Base-by-base conservation (phyloP, 331 rosid species). In the Spiraea crenata region DNA sequence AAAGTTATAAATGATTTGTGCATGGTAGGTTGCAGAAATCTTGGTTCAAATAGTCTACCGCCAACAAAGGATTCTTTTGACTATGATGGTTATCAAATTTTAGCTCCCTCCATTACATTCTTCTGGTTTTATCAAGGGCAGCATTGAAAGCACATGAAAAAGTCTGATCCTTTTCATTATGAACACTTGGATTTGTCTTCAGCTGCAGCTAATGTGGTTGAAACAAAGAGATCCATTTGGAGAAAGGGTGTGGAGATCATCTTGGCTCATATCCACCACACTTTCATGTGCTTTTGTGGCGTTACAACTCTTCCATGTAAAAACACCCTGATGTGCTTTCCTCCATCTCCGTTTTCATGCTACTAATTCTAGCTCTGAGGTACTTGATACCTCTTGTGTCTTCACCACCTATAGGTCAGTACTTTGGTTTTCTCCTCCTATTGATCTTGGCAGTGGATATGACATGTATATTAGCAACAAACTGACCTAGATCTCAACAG, bases 11-110 rank as follows among this genome's bases (percentile, higher is more conserved):
- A 12, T 7, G 50, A 67, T 56, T 78, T 91, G 83, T 91, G 97
- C 58, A 88, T 86, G 95, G 69, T 82, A 10, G 97, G 90, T 52
- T 91, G 90, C 80, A 72, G 84, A 17, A 65, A 58, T 41, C 59
- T 72, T 49, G 59, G 25, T 57, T 67, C 65, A 2, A 69, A 58
- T 6, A 35, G 34, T 64, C 46, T 50, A 17, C 66, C 12, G 49
- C 49, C 59, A 52, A 62, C 25, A 62, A 38, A 54, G 42, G 65
- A 49, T 3, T 58, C 82, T 50, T 16, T 65, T 57, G 95, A 91
- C 40, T 91, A 90, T 73, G 79, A 64, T 86, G 71, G 82, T 76
- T 3, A 50, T 88, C 73, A 76, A 85, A 19, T 72, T 88, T 57
- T 85, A 80, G 44, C 65, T 86, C 47, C 82, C 89, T 54, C 11